Evolutionary conservation across 2,329 filamentous ascomycete species (phyloP).

Genomic region (Claviceps pazoutovae): DNA sequence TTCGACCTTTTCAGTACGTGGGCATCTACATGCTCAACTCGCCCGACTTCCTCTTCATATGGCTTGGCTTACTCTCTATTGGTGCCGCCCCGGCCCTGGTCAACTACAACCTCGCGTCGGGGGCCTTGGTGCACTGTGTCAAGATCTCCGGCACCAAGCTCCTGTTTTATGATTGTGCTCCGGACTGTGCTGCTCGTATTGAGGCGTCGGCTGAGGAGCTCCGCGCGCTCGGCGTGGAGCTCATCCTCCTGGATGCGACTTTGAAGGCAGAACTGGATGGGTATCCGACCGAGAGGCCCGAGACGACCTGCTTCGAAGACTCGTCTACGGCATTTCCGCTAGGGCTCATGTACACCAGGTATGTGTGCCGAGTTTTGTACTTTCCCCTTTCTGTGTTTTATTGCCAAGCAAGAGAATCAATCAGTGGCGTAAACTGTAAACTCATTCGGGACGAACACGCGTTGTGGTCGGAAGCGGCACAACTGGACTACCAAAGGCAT

Average conservation of each 20-base stretch:
- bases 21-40: slow-evolving; percentile 6
- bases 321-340: neutral
- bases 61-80: slow-evolving; percentile 6
- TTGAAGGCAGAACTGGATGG: slow-evolving; percentile 1
- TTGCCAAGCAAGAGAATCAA: neutral
- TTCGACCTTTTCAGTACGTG: slow-evolving; percentile 4
- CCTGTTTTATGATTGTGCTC: slow-evolving; percentile 2
- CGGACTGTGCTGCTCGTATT: slow-evolving; percentile 3
- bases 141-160: slow-evolving; percentile 2
- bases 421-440: too few relatives aligned
- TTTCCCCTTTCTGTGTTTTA: neutral
- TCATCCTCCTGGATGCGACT: neutral
- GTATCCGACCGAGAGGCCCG: slow-evolving; percentile 1
- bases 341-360: slow-evolving; percentile 5
- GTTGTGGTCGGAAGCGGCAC: slow-evolving; percentile 1
- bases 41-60: slow-evolving; percentile 5
- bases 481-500: slow-evolving; percentile 5
- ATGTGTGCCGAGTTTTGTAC: neutral
- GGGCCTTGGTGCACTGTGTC: slow-evolving; percentile 3
- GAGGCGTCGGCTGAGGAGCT: neutral
- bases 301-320: slow-evolving; percentile 4
- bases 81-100: slow-evolving; percentile 6
- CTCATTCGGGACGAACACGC: too few relatives aligned
- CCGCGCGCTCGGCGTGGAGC: neutral
- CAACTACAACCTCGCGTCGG: slow-evolving; percentile 5